phyloP scores from a whole-genome alignment of 768 basidiomycete genomes.

The Rhizopogon salebrosus region DNA sequence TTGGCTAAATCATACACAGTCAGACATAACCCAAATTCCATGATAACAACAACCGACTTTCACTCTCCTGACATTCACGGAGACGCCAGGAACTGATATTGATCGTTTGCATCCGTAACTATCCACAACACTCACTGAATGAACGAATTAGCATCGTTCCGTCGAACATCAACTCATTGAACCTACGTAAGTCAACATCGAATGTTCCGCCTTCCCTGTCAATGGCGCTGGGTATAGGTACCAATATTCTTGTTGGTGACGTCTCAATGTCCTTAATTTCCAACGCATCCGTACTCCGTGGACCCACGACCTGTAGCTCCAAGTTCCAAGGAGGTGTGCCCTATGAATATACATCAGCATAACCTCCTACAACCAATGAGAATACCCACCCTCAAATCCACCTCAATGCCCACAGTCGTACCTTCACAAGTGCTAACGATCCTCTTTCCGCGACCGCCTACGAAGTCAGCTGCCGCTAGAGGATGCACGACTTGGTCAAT shows the following conservation, averaged over 20 bases:
- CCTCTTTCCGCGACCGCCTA: slow-evolving; percentile 45
- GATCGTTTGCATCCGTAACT: slow-evolving; percentile 79
- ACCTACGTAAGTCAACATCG: slow-evolving; percentile 71
- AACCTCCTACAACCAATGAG: background rate
- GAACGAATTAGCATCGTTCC: slow-evolving; percentile 9
- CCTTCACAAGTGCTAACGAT: slow-evolving; percentile 78
- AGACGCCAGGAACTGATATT: slow-evolving; percentile 69
- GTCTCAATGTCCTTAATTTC: slow-evolving; percentile 51
- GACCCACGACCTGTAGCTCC: slow-evolving; percentile 76
- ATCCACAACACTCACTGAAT: slow-evolving; percentile 79
- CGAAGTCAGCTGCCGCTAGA: slow-evolving; percentile 73
- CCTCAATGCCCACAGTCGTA: slow-evolving; percentile 64
- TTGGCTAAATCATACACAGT: slow-evolving; percentile 55
- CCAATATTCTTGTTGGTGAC: slow-evolving; percentile 47
- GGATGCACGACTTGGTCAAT: slow-evolving; percentile 91
- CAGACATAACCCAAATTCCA: background rate
- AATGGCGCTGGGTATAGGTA: slow-evolving; percentile 65
- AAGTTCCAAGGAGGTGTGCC: slow-evolving; percentile 91
- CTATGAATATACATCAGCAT: slow-evolving; percentile 30
- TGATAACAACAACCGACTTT: slow-evolving; percentile 44
- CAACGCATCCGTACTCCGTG: slow-evolving; percentile 57
- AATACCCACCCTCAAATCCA: slow-evolving; percentile 67
- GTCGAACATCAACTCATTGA: background rate
- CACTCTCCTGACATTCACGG: slow-evolving; percentile 78
- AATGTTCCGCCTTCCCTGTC: slow-evolving; percentile 69